Percentiles rank a stretch among this genome's conserved stretches.
Conservation (phyloP, 2,329 filamentous ascomycete species). For the Ophiostoma himal-ulmi region DNA sequence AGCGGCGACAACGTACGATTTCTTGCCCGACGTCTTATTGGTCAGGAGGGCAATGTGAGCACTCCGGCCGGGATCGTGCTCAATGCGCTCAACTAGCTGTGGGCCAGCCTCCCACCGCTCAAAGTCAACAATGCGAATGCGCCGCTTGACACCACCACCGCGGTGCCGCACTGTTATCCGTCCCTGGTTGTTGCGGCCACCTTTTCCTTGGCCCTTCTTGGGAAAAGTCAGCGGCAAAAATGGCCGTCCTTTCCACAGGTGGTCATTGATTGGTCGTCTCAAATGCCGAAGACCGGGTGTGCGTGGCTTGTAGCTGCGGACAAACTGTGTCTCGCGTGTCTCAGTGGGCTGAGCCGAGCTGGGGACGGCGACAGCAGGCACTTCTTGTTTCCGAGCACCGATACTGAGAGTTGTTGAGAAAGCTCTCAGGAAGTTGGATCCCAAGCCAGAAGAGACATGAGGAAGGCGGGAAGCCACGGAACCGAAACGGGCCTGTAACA, state of each 20-base stretch:
- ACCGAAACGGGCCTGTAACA: slow-evolving; percentile 63
- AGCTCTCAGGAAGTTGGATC: slow-evolving; percentile 25
- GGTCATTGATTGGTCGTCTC: slow-evolving; percentile 87
- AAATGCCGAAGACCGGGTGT: slow-evolving; percentile 91
- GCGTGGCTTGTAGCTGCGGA: slow-evolving; percentile 87
- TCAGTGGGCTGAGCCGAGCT: background rate
- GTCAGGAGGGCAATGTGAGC: slow-evolving; percentile 88
- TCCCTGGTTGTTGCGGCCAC: slow-evolving; percentile 84
- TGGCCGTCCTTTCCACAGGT: slow-evolving; percentile 90
- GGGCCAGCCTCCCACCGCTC: slow-evolving; percentile 69
- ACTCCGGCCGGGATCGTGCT: slow-evolving; percentile 89
- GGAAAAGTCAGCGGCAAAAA: slow-evolving; percentile 77
- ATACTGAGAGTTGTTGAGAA: slow-evolving; percentile 28
- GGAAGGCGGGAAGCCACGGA: slow-evolving; percentile 35
- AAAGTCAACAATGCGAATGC: slow-evolving; percentile 91
- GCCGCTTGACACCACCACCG: slow-evolving; percentile 84
- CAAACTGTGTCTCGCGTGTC: slow-evolving; percentile 39
- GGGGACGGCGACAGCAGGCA: slow-evolving; percentile 5
- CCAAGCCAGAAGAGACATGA: background rate
- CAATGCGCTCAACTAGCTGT: slow-evolving; percentile 86
- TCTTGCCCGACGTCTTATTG: slow-evolving; percentile 63
- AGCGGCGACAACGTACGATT: slow-evolving; percentile 91
- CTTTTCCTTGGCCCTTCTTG: slow-evolving; percentile 88
- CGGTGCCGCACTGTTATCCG: slow-evolving; percentile 83
- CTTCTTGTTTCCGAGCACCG: slow-evolving; percentile 16